Evolutionary conservation across 129 eudicot genomes (phyloP), one percentile per base, ranked within the genome.

Genomic region (Sambucus nigra): DNA sequence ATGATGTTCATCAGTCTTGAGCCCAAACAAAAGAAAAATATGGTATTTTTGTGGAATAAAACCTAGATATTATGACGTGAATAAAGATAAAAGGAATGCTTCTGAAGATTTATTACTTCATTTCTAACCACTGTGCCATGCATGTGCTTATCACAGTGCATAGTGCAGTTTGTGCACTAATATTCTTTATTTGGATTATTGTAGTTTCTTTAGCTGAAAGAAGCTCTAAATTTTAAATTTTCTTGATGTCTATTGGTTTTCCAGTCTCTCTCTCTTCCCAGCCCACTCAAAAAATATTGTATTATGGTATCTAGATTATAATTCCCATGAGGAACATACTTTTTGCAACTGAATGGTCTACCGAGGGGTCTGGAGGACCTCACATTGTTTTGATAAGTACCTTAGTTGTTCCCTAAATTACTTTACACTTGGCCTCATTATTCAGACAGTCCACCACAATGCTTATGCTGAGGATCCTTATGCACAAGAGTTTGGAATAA

Each of bases 401-500:
- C n/a, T n/a, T n/a, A n/a, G n/a, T n/a, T n/a, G n/a, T n/a, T n/a
- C n/a, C n/a, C 18, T 2, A 13, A 33, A 35, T 24, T 4, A 31
- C 60, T 55, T 61, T 13, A 29, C 12, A 18, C 15, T 31, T 61
- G 49, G 10, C n/a, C 56, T 39, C 24, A 19, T 17, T 55, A 40
- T 62, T 46, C 80, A 92, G 99, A 92, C 99, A 47, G 99, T 92
- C 5, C 38, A 57, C 8, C 91, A 80, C 49, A 92, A 92, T 68
- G 95, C 99, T 16, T 92, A 92, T 66, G 80, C 63, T 2, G 51
- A 69, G 7, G 99, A 92, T 67, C 87, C 84, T 32, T 86, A 86
- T 68, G 99, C 99, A 0, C 66, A 75, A 63, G 99, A 92, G 64
- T 92, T 92, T 47, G 99, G 99, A 22, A 82, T 92, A 9, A 86